These are phyloP conservation scores for Syzygium malaccense DNA, from an alignment of 441 rosid genomes.

Conservation along the genomic window DNA sequence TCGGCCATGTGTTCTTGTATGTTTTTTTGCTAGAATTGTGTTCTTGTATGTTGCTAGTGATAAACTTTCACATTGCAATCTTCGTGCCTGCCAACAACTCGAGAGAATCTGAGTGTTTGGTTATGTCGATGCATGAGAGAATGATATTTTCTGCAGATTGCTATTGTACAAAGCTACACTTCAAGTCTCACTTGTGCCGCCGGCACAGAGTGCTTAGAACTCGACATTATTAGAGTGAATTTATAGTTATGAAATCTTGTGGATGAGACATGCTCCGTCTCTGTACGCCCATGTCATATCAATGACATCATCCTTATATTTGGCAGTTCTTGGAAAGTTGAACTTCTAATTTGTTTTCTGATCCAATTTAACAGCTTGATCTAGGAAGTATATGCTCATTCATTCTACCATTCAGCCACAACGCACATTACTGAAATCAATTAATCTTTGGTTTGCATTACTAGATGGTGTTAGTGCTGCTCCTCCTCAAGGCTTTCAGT, in stretches of 20 bases:
- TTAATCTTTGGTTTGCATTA: not conserved
- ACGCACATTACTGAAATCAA: not conserved
- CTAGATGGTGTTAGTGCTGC: not conserved
- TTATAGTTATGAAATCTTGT: not conserved
- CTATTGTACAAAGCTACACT: not conserved
- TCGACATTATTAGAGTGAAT: not conserved
- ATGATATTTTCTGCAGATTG: not conserved
- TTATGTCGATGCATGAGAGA: not conserved
- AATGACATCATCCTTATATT: not conserved
- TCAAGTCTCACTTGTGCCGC: not conserved
- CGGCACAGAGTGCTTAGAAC: not conserved
- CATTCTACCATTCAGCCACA: not conserved
- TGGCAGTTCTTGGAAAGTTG: not conserved
- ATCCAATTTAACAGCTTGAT: not conserved
- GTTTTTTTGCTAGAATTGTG: too few relatives aligned
- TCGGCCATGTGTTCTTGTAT: not conserved
- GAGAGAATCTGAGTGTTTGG: not conserved
- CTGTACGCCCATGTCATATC: not conserved
- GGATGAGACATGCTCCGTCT: not conserved
- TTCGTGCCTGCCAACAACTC: not conserved
- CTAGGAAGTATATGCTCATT: not conserved
- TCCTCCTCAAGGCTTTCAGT: conserved; percentile 3
- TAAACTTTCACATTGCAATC: not conserved
- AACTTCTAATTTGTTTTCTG: not conserved
- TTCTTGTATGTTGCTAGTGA: not conserved